These are phyloP conservation scores for Xylaria sp. DNA, from an alignment of 2,329 filamentous ascomycete species.

Conservation along the genomic window DNA sequence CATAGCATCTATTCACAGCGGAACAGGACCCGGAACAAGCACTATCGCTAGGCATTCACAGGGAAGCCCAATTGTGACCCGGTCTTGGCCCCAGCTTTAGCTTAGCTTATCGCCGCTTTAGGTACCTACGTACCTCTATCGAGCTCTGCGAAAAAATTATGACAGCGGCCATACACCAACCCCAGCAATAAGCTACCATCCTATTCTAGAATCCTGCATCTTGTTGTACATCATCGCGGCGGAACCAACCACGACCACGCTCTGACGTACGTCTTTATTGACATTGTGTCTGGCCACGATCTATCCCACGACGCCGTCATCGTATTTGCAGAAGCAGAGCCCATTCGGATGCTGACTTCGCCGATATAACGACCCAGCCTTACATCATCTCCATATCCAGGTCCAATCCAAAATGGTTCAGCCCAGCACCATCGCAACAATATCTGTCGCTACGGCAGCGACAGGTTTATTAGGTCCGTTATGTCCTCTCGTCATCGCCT, in stretches of 20 bases:
- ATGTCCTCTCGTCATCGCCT: background rate
- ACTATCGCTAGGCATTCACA: background rate
- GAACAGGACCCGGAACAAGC: slow-evolving; percentile 11
- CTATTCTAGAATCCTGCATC: slow-evolving; percentile 13
- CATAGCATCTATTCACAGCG: background rate
- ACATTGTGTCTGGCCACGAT: background rate
- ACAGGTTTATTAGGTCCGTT: slow-evolving; percentile 69
- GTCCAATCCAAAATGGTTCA: slow-evolving; percentile 56
- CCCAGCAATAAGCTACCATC: slow-evolving; percentile 20
- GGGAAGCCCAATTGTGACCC: too few species aligned
- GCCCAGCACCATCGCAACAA: slow-evolving; percentile 67
- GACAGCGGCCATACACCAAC: slow-evolving; percentile 1
- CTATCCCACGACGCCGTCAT: slow-evolving; percentile 1
- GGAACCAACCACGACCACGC: slow-evolving; percentile 5
- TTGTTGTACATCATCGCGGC: slow-evolving; percentile 3
- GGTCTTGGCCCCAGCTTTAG: background rate
- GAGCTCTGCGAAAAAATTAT: slow-evolving; percentile 38
- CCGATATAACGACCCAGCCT: background rate
- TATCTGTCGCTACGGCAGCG: slow-evolving; percentile 69
- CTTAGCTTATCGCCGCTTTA: slow-evolving; percentile 26
- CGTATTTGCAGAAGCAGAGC: background rate
- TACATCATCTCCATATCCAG: background rate
- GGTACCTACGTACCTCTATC: slow-evolving; percentile 23
- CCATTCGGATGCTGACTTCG: slow-evolving; percentile 7
- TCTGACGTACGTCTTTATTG: slow-evolving; percentile 9